Evolutionary conservation across 2,329 filamentous ascomycete species (phyloP), one percentile per base, ranked within the genome.

Genomic region (Alternaria novae-zelandiae): DNA sequence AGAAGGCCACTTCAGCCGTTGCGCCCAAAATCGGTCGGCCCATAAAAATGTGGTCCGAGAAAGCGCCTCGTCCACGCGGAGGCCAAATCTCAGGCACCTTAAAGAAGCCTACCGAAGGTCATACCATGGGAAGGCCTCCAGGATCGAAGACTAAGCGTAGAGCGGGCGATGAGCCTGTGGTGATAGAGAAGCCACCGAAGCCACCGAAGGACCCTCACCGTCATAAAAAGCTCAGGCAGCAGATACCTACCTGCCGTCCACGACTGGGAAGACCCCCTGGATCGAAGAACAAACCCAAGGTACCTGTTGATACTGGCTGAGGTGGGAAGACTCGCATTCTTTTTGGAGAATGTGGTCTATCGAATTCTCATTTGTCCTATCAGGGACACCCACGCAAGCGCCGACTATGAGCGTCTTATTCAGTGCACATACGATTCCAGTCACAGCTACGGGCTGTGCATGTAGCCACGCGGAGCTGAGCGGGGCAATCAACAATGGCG

Each of bases 81-180:
- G 62, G 59, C 6, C 54, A 45, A 23, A 30, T 61, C 4, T 30
- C 56, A 36, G 9, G 12, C 2, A 12, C 3, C 26, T 9, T 41
- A 9, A 65, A 47, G 23, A 36, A 28, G 32, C 23, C 51, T 11
- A 4, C n/a, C 20, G 20, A 7, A 23, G 49, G 49, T 5, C 49
- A 53, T n/a, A 25, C 36, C n/a, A 25, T 21, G 13, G 68, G 63
- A 9, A 63, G 72, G 20, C 70, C 72, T 23, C 68, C 69, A 28
- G 68, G 73, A 26, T 61, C 66, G 0, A 72, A 64, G 54, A 69
- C 61, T 21, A 68, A 67, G 17, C 43, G n/a, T 15, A 20, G 15
- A 30, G 36, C 36, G 36, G 36, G 36, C 36, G 36, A 41, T 41
- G 36, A 41, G 36, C 36, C 36, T 41, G n/a, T 10, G 36, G 36